Base-by-base conservation (phyloP, 176 grass and related monocot genomes). In the Elaeis guineensis region DNA sequence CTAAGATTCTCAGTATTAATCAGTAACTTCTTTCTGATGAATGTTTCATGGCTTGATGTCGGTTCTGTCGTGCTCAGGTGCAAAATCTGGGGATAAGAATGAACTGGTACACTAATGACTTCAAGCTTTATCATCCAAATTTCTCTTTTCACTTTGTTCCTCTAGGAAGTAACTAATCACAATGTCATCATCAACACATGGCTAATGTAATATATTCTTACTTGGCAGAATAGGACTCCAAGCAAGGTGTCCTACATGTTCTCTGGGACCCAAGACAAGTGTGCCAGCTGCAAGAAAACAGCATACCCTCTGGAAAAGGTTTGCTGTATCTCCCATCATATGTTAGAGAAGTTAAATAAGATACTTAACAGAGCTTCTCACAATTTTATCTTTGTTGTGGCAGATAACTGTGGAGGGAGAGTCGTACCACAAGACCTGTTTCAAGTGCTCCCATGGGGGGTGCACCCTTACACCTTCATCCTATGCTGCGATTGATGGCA, bases 261-360 rank as follows among this genome's bases (percentile, higher is more conserved):
- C 67, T 85, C 78, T 11, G 92, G 92, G 5, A 97, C 92, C 0
- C 92, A 91, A 67, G 92, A 97, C 54, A 97, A 91, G 49, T 96
- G 92, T 19, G 69, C 83, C 29, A 72, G 74, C 51, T 96, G 92
- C 73, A 63, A 85, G 49, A 96, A 96, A 82, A 96, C 87, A 1
- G 92, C 87, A n/a, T 96, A 96, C 44, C 87, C 92, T 9, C 76
- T 96, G 56, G 92, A 96, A 52, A 96, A 91, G 92, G 92, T 96
- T 5, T 22, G 15, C 5, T n/a, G 16, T 22, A 23, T 4, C 61
- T 61, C 6, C 20, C 18, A 44, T 44, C 35, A 14, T 14, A 14
- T 44, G 35, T 12, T 44, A 12, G 35, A 6, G 35, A 44, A 44
- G 5, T 44, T 44, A 6, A 44, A 44, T 12, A 14, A 44, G 35